phyloP scores from a whole-genome alignment of 1,284 basidiomycete genomes.

The Puccinia hordei region DNA sequence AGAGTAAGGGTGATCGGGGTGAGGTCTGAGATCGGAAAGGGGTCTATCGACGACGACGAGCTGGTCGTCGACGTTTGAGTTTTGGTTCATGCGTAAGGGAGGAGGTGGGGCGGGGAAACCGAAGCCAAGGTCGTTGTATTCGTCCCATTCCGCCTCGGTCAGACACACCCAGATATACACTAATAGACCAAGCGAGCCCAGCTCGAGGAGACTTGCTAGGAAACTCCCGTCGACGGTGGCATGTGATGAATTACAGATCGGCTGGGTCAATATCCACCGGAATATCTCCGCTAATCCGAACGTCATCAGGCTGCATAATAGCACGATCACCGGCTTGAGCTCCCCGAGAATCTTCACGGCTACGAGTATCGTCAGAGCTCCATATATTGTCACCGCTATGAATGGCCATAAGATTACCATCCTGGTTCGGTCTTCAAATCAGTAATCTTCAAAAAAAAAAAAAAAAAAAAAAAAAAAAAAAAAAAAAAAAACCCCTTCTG shows the following conservation, averaged over 20 bases:
- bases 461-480: too few species aligned
- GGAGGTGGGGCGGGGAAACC: background rate
- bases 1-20: too few species aligned
- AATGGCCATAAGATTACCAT: conserved; percentile 41
- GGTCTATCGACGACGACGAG: too few species aligned
- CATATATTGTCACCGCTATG: conserved; percentile 27
- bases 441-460: too few species aligned
- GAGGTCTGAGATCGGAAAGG: too few species aligned
- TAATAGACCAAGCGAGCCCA: conserved; percentile 52
- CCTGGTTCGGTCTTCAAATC: too few species aligned
- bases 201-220: conserved; percentile 55
- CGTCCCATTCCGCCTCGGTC: conserved; percentile 56
- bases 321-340: conserved; percentile 19
- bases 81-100: background rate
- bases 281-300: conserved; percentile 54
- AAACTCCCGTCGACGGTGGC: conserved; percentile 55
- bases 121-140: conserved; percentile 23
- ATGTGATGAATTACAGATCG: conserved; percentile 54
- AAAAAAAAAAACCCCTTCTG: too few species aligned
- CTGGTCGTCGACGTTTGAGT: too few species aligned
- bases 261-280: conserved; percentile 54
- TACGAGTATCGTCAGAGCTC: background rate
- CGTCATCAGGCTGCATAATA: conserved; percentile 52
- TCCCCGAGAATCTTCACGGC: conserved; percentile 5
- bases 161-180: conserved; percentile 55